Evolutionary conservation across 371 early-diverging fungal genomes (phyloP).

Genomic region (Mortierella sp.): DNA sequence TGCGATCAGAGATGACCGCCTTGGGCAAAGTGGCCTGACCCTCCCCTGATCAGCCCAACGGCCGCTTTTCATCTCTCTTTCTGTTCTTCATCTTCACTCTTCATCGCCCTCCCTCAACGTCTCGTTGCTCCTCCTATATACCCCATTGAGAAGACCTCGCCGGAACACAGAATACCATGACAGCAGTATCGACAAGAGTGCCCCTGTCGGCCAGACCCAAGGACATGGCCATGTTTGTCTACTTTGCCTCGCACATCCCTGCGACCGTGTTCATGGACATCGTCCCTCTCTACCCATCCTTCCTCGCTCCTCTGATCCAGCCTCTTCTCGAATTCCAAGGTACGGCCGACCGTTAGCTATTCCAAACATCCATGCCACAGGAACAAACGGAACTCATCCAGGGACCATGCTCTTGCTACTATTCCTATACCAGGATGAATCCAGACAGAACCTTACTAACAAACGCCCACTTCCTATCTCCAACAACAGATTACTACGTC

Average conservation of each 20-base stretch:
- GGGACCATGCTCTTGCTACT: neutral
- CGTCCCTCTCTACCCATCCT: constrained; percentile 47
- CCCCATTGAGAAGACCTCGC: no score
- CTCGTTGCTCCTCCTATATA: neutral
- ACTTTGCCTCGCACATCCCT: constrained; percentile 48
- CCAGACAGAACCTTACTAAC: neutral
- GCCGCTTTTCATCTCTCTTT: neutral
- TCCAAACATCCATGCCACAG: neutral
- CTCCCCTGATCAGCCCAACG: neutral
- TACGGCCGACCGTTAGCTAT: neutral
- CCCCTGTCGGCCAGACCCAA: constrained; percentile 51
- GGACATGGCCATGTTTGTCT: constrained; percentile 53
- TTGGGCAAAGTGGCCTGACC: constrained; percentile 11
- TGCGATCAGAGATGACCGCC: constrained; percentile 4
- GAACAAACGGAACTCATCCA: neutral
- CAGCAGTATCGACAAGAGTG: constrained; percentile 25
- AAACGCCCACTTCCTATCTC: neutral
- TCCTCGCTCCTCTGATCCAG: constrained; percentile 32
- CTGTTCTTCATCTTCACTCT: constrained; percentile 9
- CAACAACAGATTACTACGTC: constrained; percentile 38
- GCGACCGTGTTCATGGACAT: constrained; percentile 39
- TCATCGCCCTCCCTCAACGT: neutral
- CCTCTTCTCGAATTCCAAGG: constrained; percentile 38
- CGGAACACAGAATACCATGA: neutral
- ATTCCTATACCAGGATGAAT: neutral